phyloP scores from a whole-genome alignment of 176 grass and related monocot genomes.

The Carex littledalei region DNA sequence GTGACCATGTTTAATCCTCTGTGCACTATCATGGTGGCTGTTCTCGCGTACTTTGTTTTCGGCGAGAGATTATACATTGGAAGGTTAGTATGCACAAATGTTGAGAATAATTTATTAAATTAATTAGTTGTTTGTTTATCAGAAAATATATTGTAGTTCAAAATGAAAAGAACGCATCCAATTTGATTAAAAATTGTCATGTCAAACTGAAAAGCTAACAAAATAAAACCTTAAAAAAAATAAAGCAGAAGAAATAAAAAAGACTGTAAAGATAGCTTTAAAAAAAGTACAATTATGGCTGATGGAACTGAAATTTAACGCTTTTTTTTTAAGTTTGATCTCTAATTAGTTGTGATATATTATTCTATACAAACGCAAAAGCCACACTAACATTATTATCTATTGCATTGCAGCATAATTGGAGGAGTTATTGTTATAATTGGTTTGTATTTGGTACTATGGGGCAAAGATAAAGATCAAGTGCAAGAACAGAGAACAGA shows the following conservation, averaged over 20 bases:
- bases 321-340: too few species aligned
- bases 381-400: not conserved
- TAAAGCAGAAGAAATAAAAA: too few species aligned
- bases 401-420: constrained; percentile 45
- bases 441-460: constrained; percentile 67
- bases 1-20: constrained; percentile 97
- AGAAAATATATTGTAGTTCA: too few species aligned
- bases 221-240: too few species aligned
- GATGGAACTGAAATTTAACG: too few species aligned
- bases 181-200: too few species aligned
- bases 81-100: constrained; percentile 29
- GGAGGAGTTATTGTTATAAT: constrained; percentile 63
- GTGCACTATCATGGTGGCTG: constrained; percentile 62
- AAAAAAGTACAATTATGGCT: too few species aligned
- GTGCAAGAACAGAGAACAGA: constrained; percentile 20
- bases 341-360: not conserved
- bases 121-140: not conserved
- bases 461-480: constrained; percentile 79
- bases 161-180: too few species aligned
- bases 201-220: too few species aligned
- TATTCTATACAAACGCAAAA: not conserved
- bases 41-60: constrained; percentile 67
- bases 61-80: constrained; percentile 68
- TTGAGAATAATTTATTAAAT: not conserved
- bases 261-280: too few species aligned